Evolutionary conservation across 305 asterid genomes (phyloP).

Genomic region (Euphrasia arctica): DNA sequence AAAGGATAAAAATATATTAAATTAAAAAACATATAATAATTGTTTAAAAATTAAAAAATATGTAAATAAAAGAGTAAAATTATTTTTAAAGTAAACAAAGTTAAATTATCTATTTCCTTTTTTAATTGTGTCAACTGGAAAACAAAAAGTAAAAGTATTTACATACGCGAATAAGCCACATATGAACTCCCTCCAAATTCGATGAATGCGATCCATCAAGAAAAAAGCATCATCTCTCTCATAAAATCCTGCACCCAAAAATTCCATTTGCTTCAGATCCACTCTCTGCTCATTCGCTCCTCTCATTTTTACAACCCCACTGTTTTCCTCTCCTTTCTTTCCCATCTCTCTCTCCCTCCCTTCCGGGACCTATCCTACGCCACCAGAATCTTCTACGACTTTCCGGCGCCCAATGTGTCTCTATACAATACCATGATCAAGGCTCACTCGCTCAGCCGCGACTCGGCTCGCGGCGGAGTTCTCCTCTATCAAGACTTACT

Average conservation of each 20-base stretch:
- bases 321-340: slow-evolving; percentile 57
- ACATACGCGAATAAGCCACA: no score
- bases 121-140: no score
- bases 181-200: not conserved
- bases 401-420: slow-evolving; percentile 46
- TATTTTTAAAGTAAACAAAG: no score
- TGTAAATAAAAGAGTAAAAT: no score
- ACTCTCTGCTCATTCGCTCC: slow-evolving; percentile 53
- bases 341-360: slow-evolving; percentile 52
- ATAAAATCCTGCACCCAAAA: slow-evolving; percentile 51
- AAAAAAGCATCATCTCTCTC: slow-evolving; percentile 42
- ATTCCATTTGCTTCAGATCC: slow-evolving; percentile 61
- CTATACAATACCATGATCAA: slow-evolving; percentile 56
- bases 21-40: no score
- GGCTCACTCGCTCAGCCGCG: slow-evolving; percentile 48
- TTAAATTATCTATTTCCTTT: no score
- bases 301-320: slow-evolving; percentile 40
- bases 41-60: no score
- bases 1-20: no score
- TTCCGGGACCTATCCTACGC: slow-evolving; percentile 53
- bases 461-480: slow-evolving; percentile 46
- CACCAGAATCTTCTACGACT: slow-evolving; percentile 34
- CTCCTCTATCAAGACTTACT: slow-evolving; percentile 45
- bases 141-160: no score
- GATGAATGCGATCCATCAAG: slow-evolving; percentile 31